Evolutionary conservation across 106 monocot genomes (phyloP).

Genomic region (Allium sativum): DNA sequence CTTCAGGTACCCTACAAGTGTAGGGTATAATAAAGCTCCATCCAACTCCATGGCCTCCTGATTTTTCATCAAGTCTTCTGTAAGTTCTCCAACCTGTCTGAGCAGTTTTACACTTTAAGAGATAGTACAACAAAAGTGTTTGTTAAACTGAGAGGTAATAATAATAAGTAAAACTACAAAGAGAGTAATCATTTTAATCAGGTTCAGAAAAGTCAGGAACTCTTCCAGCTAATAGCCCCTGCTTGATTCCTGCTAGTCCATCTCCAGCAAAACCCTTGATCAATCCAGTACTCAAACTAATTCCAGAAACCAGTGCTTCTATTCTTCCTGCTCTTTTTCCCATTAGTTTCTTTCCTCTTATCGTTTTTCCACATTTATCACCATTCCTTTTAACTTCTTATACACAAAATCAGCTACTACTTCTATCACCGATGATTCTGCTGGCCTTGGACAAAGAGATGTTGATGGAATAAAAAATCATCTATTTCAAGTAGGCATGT

Average conservation of each 20-base stretch:
- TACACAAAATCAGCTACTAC: too few species aligned
- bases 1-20: constrained; percentile 60
- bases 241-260: constrained; percentile 59
- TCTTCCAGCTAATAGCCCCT: constrained; percentile 84
- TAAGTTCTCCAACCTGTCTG: constrained; percentile 99
- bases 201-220: constrained; percentile 87
- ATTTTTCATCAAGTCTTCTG: constrained; percentile 83
- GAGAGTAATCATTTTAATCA: constrained; percentile 57
- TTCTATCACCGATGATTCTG: too few species aligned
- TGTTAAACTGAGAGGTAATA: too few species aligned
- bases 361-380: not conserved
- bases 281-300: constrained; percentile 28
- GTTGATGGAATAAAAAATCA: too few species aligned
- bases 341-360: not conserved
- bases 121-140: not conserved
- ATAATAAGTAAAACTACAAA: not conserved
- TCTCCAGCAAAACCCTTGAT: constrained; percentile 29
- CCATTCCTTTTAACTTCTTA: too few species aligned
- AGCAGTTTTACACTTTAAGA: constrained; percentile 35
- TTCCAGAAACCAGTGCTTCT: constrained; percentile 31
- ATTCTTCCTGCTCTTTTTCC: constrained; percentile 25
- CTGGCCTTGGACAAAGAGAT: too few species aligned
- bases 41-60: constrained; percentile 94
- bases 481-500: too few species aligned
- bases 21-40: constrained; percentile 98